Base-by-base conservation (phyloP, 257 asterid species). In the Plantago major region DNA sequence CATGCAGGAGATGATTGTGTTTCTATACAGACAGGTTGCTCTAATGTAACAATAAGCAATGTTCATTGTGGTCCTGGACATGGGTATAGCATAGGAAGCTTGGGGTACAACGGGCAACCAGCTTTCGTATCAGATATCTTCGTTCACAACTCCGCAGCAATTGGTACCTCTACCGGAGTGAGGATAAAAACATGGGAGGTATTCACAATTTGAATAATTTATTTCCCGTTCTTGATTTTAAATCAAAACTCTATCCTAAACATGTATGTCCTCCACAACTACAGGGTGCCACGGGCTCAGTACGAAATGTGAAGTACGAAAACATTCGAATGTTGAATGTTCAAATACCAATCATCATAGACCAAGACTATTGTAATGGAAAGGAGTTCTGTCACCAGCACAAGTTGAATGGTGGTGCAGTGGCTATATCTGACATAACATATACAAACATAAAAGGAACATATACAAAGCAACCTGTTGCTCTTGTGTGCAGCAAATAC, bases 121-220 rank as follows among this genome's bases (percentile, higher is more conserved):
- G 77, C 72, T 11, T 14, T 46, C 7, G 74, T 67, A 37, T 55
- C 64, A 4, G 44, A 53, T 37, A 16, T 76, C 43, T 2, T 9
- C 11, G 61, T 75, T 30, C 3, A 17, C 18, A 11, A 63, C 65
- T 70, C 76, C 3, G 18, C 16, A 6, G 72, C 58, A 1, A 9
- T 2, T 13, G 16, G 59, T 53, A 13, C 81, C 6, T 26, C 52
- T 30, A 71, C 17, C 0, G 81, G 81, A 55, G 74, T 76, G 6
- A 44, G 78, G n/a, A 76, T 76, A 10, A 71, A 74, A 69, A 74
- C 79, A 13, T 69, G 79, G 79, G 66, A 50, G 75, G 79, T 74
- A 64, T 4, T 33, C 4, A 52, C 60, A 55, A 55, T 6, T 9
- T 33, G 1, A 55, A 30, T 19, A 11, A 0, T 28, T 22, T 9